Conservation (phyloP, 495 filamentous ascomycete species). For the Daldinia decipiens region DNA sequence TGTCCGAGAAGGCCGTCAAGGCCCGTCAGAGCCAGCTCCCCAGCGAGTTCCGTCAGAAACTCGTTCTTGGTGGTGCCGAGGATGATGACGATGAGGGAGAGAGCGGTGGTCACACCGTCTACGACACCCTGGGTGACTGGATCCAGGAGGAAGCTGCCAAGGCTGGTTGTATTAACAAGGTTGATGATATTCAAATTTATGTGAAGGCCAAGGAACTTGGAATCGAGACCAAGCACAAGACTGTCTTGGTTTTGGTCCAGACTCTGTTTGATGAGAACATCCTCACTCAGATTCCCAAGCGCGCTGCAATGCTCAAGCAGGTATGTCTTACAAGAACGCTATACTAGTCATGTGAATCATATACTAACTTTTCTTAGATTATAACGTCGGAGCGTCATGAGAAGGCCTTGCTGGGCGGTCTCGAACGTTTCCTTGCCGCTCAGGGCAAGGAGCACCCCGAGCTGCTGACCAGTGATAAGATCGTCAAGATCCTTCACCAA, state of each 20-base stretch:
- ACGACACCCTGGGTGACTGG: conserved; percentile 95
- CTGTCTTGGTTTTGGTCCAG: conserved; percentile 89
- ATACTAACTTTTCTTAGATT: conserved; percentile 66
- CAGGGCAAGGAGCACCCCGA: conserved; percentile 80
- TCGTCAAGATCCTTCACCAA: conserved; percentile 84
- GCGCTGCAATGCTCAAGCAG: conserved; percentile 87
- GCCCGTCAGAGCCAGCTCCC: conserved; percentile 92
- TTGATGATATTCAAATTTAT: conserved; percentile 90
- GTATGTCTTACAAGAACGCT: conserved; percentile 53
- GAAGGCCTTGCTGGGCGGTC: conserved; percentile 97
- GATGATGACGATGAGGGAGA: conserved; percentile 88
- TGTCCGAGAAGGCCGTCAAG: conserved; percentile 92
- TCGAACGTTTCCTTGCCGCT: conserved; percentile 82
- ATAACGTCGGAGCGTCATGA: conserved; percentile 90
- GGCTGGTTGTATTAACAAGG: conserved; percentile 74
- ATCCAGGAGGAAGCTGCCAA: conserved; percentile 77
- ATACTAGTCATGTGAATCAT: background rate
- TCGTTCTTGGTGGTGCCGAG: conserved; percentile 78
- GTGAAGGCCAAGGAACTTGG: conserved; percentile 95
- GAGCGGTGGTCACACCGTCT: conserved; percentile 77
- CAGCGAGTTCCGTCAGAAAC: conserved; percentile 86
- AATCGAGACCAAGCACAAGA: conserved; percentile 94
- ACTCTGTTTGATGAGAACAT: conserved; percentile 94
- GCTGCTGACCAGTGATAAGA: conserved; percentile 69
- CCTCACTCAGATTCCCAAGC: conserved; percentile 78